Evolutionary conservation across 2,329 filamentous ascomycete genomes (phyloP).

Genomic region (Neonectria neomacrospora): DNA sequence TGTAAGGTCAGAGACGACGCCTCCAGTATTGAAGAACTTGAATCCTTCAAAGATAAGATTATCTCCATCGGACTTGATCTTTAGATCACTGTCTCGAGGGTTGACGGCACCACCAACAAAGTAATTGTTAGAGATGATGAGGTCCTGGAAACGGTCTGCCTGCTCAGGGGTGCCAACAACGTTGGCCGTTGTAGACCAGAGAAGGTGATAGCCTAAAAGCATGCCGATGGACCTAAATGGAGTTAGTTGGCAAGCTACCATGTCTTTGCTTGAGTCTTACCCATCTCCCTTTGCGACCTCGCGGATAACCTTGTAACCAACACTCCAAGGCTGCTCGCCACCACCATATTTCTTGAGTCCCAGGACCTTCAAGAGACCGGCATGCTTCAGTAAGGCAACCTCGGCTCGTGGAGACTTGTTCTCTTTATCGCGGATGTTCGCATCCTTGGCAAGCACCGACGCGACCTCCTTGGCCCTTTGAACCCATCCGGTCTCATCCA

Average conservation of each 20-base stretch:
- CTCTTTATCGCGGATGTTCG: slow-evolving; percentile 49
- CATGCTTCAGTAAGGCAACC: slow-evolving; percentile 54
- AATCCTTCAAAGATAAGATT: slow-evolving; percentile 68
- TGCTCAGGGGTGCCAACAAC: slow-evolving; percentile 71
- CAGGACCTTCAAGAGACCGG: slow-evolving; percentile 53
- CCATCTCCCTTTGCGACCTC: slow-evolving; percentile 74
- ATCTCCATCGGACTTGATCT: slow-evolving; percentile 64
- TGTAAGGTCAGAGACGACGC: slow-evolving; percentile 72
- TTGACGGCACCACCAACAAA: slow-evolving; percentile 75
- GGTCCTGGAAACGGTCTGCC: slow-evolving; percentile 65
- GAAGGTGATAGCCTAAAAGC: slow-evolving; percentile 72
- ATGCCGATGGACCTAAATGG: slow-evolving; percentile 66
- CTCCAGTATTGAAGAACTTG: slow-evolving; percentile 76
- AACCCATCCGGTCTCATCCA: slow-evolving; percentile 46
- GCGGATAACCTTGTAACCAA: slow-evolving; percentile 68
- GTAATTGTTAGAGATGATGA: slow-evolving; percentile 73
- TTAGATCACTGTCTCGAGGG: slow-evolving; percentile 70
- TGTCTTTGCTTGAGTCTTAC: slow-evolving; percentile 42
- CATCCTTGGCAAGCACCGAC: slow-evolving; percentile 49
- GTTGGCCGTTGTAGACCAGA: slow-evolving; percentile 72
- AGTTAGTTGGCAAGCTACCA: rapidly evolving
- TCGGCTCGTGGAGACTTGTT: slow-evolving; percentile 56
- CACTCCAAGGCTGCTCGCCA: slow-evolving; percentile 57
- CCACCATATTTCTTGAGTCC: slow-evolving; percentile 56
- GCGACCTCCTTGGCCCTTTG: slow-evolving; percentile 54